These are phyloP conservation scores for Globisporangium nunn DNA, from an alignment of 352 stramenopile genomes.

Conservation along the genomic window DNA sequence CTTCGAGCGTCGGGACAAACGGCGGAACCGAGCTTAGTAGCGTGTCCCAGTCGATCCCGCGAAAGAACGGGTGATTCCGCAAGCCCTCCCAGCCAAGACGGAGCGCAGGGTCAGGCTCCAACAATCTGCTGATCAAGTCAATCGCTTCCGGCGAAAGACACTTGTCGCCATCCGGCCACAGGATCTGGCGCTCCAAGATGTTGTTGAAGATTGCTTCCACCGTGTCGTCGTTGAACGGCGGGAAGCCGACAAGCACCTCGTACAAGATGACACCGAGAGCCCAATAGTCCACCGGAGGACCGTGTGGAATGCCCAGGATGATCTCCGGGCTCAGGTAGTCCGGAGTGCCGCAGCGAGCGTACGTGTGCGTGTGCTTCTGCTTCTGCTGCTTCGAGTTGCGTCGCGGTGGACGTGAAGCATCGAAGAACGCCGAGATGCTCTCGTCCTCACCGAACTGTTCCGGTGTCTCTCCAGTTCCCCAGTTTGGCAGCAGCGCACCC, in stretches of 20 bases:
- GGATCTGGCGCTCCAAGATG: constrained; percentile 76
- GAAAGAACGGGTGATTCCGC: constrained; percentile 60
- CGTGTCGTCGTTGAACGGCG: constrained; percentile 86
- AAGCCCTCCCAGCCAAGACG: constrained; percentile 70
- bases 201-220: constrained; percentile 86
- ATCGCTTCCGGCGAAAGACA: constrained; percentile 74
- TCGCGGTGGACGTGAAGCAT: constrained; percentile 9
- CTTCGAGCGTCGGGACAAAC: constrained; percentile 83
- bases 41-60: constrained; percentile 76
- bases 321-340: constrained; percentile 89
- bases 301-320: constrained; percentile 60
- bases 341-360: constrained; percentile 76
- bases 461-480: constrained; percentile 3
- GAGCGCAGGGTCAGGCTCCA: constrained; percentile 59
- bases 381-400: constrained; percentile 27
- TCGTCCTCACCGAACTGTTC: constrained; percentile 19
- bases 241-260: constrained; percentile 86
- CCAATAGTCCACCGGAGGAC: constrained; percentile 84
- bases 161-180: constrained; percentile 86
- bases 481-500: background rate
- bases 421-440: constrained; percentile 17
- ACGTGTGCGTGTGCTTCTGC: constrained; percentile 48
- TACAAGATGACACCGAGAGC: constrained; percentile 89
- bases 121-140: constrained; percentile 74
- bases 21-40: constrained; percentile 69